phyloP scores from a whole-genome alignment of 345 rosid genomes.

The Populus euphratica region DNA sequence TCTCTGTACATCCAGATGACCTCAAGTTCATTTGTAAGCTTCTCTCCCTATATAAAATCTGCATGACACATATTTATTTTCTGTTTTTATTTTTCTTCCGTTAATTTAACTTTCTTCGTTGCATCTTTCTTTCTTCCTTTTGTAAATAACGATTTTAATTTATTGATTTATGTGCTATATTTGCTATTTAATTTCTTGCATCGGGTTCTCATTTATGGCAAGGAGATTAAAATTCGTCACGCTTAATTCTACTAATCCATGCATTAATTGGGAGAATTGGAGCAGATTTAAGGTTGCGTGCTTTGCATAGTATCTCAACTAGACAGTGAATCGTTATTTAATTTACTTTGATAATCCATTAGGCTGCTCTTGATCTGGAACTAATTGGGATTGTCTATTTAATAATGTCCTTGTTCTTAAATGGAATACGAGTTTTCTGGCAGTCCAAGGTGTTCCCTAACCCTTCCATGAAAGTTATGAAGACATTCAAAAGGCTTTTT shows the following conservation, averaged over 20 bases:
- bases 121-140: not conserved
- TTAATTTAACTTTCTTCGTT: not conserved
- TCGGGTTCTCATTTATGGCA: not conserved
- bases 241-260: not conserved
- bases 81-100: not conserved
- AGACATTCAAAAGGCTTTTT: not conserved
- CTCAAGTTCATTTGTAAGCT: conserved; percentile 74
- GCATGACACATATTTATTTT: not conserved
- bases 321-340: too few relatives aligned
- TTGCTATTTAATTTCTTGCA: not conserved
- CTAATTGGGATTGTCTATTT: too few relatives aligned
- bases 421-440: not conserved
- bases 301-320: too few relatives aligned
- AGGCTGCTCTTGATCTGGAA: too few relatives aligned
- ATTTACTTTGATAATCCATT: too few relatives aligned
- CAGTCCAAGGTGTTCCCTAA: not conserved
- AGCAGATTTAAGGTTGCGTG: not conserved
- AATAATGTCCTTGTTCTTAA: not conserved
- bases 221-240: not conserved
- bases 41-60: not conserved
- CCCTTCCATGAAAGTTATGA: not conserved
- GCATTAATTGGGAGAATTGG: not conserved
- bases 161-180: not conserved
- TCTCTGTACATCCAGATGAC: conserved; percentile 93
- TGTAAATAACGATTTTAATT: not conserved